Evolutionary conservation across 1,284 basidiomycete species (phyloP).

Genomic region (Cerrena zonata): DNA sequence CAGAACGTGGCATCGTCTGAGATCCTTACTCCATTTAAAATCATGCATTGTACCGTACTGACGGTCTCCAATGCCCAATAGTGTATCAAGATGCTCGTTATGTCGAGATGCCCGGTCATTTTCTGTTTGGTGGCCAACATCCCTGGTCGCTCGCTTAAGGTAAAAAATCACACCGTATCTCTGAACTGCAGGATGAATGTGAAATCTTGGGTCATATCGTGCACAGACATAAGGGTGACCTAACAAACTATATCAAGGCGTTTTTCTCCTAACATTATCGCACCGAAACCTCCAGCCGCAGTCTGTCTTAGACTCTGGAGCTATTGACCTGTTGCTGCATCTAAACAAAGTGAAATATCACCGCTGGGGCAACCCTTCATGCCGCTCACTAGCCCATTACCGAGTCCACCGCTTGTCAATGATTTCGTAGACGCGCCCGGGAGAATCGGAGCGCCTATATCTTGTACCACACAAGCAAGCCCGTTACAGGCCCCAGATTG

Average conservation of each 20-base stretch:
- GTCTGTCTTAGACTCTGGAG: not conserved
- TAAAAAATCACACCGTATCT: no score
- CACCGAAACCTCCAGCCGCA: not conserved
- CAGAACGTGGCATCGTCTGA: constrained; percentile 15
- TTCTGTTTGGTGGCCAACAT: no score
- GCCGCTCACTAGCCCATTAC: not conserved
- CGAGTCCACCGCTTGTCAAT: not conserved
- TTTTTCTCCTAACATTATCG: no score
- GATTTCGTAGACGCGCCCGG: not conserved
- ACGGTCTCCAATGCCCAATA: not conserved
- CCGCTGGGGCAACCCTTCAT: not conserved
- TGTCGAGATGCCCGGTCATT: no score
- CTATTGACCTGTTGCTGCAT: not conserved
- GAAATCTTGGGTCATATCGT: no score
- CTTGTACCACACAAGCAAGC: not conserved
- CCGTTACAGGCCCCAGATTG: not conserved
- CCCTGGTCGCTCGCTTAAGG: no score
- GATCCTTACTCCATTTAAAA: no score
- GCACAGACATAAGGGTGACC: no score
- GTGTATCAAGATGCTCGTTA: no score
- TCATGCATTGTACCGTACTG: not conserved
- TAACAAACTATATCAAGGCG: no score
- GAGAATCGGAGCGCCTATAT: not conserved
- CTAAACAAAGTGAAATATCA: not conserved
- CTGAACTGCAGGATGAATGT: no score